phyloP scores from a whole-genome alignment of 148 eudicot species.

The Vaccinium corymbosum region DNA sequence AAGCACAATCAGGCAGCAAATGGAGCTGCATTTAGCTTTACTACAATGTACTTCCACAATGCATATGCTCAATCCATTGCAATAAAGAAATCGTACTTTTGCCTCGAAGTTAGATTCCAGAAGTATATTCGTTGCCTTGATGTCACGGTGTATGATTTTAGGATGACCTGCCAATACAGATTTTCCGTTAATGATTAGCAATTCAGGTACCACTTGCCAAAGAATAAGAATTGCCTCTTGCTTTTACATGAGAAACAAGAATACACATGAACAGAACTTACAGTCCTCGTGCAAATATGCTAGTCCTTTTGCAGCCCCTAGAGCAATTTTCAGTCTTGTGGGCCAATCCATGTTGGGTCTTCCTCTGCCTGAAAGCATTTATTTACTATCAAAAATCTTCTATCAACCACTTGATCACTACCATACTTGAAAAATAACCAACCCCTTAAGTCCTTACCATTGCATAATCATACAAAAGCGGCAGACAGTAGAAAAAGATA shows the following conservation, averaged over 20 bases:
- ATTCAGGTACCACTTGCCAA: not conserved
- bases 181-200: constrained; percentile 10
- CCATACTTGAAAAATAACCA: not conserved
- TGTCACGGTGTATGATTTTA: constrained; percentile 93
- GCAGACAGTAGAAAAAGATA: not conserved
- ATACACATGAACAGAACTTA: constrained; percentile 29
- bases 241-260: not conserved
- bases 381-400: constrained; percentile 17
- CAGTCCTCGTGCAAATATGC: constrained; percentile 84
- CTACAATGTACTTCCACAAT: not conserved
- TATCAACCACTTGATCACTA: not conserved
- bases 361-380: constrained; percentile 46
- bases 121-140: constrained; percentile 88
- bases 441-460: not conserved
- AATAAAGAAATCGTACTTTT: constrained; percentile 47
- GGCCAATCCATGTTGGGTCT: constrained; percentile 62
- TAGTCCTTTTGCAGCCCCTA: constrained; percentile 82
- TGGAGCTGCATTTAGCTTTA: constrained; percentile 6
- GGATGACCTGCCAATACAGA: constrained; percentile 71
- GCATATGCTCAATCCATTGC: not conserved
- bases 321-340: constrained; percentile 64
- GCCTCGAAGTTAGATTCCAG: constrained; percentile 85
- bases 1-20: not conserved
- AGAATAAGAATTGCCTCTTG: not conserved
- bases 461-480: not conserved